Evolutionary conservation across 306 rosid species (phyloP), one percentile per base, ranked within the genome.

Genomic region (Herpetospermum pedunculosum): DNA sequence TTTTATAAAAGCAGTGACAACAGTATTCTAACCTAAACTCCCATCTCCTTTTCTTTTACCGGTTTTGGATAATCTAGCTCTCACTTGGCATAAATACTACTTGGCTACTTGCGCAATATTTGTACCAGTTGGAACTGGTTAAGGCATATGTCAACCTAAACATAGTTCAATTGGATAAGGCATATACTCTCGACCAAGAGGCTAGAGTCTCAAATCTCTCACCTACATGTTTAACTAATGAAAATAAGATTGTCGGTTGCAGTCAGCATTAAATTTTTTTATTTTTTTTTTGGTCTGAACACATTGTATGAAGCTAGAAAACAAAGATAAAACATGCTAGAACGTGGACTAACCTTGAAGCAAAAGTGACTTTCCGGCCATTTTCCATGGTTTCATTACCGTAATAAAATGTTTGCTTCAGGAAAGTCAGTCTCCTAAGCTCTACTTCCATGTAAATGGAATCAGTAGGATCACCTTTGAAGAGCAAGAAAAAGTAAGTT

Each of bases 361-460:
- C 84, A 50, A 83, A 77, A 70, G 97, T 87, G 69, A 84, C 79
- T 70, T 87, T 80, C 75, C 71, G 97, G 69, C 86, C 82, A 83
- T 87, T 80, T 69, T 75, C 87, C 64, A 75, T 77, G 70, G 88
- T 76, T 55, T 74, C 83, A 83, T 82, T 84, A 73, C 86, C 92
- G 43, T 69, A 77, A 59, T 83, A 88, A 84, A 88, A 88, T 77
- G 96, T 82, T 80, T 88, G 92, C 80, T 85, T 87, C 15, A 95
- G 90, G 82, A 95, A 95, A 79, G 87, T 75, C 58, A 95, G 82
- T 78, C 97, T 87, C 83, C 96, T 84, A 54, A 85, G 91, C 75
- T 95, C 97, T 25, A 95, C 99, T 84, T 90, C 99, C 88, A 91
- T 74, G 88, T 95, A 95, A 82, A 89, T 95, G 82, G 96, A 91